A percentile compares a stretch with the other conserved stretches of the same genome.
Conservation (phyloP, 768 basidiomycete genomes). For the Hemileccinum rubropunctum region DNA sequence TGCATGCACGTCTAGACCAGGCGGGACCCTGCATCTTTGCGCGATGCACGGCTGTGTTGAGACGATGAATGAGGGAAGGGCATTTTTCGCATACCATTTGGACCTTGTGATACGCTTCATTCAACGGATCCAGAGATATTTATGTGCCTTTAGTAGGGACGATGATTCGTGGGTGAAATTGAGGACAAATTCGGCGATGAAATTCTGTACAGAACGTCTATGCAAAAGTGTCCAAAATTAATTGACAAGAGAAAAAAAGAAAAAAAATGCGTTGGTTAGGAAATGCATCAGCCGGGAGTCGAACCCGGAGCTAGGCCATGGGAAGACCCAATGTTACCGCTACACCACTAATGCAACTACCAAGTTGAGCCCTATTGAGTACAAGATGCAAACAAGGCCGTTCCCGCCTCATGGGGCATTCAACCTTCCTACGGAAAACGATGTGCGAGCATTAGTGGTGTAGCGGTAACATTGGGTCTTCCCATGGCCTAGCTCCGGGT, state of each 20-base stretch:
- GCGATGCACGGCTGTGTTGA: not conserved
- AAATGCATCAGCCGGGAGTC: conserved; percentile 53
- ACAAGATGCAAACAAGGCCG: too few relatives aligned
- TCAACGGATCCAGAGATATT: conserved; percentile 10
- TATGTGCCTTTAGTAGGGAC: conserved; percentile 6
- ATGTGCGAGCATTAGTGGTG: conserved; percentile 47
- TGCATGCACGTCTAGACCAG: not conserved
- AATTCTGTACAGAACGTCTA: too few relatives aligned
- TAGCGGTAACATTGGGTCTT: conserved; percentile 89
- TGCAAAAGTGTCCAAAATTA: too few relatives aligned
- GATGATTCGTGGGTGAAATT: not conserved
- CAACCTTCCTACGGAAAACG: too few relatives aligned
- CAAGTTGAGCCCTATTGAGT: too few relatives aligned
- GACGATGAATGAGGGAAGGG: not conserved
- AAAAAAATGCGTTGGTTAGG: too few relatives aligned
- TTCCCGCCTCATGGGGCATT: too few relatives aligned
- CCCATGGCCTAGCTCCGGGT: conserved; percentile 68
- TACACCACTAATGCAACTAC: conserved; percentile 65
- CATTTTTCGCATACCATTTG: conserved; percentile 2
- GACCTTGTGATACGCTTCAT: conserved; percentile 14
- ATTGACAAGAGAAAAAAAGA: not conserved
- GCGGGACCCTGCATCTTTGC: not conserved
- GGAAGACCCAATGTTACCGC: conserved; percentile 88
- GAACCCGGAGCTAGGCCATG: conserved; percentile 65
- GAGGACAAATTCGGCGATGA: not conserved